These are phyloP conservation scores for Brassica napus DNA, from an alignment of 345 rosid species.

Conservation along the genomic window Da-Ae NC_063448.1:56418001-56418500, in stretches of 20 bases:
- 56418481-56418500: not conserved
- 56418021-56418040: constrained; percentile 21
- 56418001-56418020: constrained; percentile 47
- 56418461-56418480: too few species aligned
- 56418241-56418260: not conserved
- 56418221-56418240: not conserved
- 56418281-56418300: not conserved
- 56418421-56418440: not conserved
- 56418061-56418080: constrained; percentile 35
- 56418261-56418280: constrained; percentile 2
- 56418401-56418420: not conserved
- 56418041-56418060: constrained; percentile 27
- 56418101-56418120: constrained; percentile 4
- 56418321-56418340: not conserved
- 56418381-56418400: constrained; percentile 17
- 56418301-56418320: constrained; percentile 34
- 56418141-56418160: not conserved
- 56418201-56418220: not conserved
- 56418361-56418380: constrained; percentile 37
- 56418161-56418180: constrained; percentile 15
- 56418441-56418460: constrained; percentile 4
- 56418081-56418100: not conserved
- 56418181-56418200: not conserved
- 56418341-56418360: constrained; percentile 31
- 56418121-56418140: not conserved